Conservation (phyloP, 2,329 filamentous ascomycete genomes). For the Diaporthe ampelina region DNA sequence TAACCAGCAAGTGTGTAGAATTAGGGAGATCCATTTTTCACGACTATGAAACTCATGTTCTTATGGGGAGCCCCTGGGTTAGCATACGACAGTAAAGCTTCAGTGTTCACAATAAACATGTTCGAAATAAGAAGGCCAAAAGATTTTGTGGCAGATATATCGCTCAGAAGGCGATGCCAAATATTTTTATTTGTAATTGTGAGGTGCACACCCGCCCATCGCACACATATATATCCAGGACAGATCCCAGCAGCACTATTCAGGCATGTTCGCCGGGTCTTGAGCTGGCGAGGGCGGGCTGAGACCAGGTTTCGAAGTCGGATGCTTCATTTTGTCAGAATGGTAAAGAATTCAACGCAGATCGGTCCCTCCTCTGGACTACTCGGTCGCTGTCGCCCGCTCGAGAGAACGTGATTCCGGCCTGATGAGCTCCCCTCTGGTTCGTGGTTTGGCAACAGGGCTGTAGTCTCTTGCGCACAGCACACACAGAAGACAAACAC, state of each 20-base stretch:
- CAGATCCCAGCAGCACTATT: conserved; percentile 34
- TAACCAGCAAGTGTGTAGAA: no score
- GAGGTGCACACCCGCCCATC: conserved; percentile 37
- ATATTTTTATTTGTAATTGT: conserved; percentile 24
- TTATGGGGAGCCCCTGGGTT: no score
- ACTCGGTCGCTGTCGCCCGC: conserved; percentile 44
- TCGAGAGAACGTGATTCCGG: conserved; percentile 51
- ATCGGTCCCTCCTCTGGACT: conserved; percentile 19
- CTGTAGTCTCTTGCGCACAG: background rate
- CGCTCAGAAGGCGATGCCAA: conserved; percentile 34
- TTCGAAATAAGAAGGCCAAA: background rate
- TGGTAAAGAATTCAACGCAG: conserved; percentile 9
- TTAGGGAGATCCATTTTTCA: background rate
- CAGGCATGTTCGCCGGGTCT: background rate
- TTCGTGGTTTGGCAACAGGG: conserved; percentile 24
- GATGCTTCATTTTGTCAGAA: conserved; percentile 32
- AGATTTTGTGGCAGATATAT: conserved; percentile 22
- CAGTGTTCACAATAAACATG: background rate
- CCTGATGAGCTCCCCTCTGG: conserved; percentile 47
- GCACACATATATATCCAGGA: conserved; percentile 1
- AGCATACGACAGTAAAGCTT: no score
- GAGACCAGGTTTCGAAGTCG: background rate
- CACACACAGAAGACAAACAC: background rate
- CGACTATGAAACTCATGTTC: no score
- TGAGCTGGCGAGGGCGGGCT: conserved; percentile 4